phyloP scores from a whole-genome alignment of 176 grass and related monocot genomes.

The Phyllostachys edulis region DNA sequence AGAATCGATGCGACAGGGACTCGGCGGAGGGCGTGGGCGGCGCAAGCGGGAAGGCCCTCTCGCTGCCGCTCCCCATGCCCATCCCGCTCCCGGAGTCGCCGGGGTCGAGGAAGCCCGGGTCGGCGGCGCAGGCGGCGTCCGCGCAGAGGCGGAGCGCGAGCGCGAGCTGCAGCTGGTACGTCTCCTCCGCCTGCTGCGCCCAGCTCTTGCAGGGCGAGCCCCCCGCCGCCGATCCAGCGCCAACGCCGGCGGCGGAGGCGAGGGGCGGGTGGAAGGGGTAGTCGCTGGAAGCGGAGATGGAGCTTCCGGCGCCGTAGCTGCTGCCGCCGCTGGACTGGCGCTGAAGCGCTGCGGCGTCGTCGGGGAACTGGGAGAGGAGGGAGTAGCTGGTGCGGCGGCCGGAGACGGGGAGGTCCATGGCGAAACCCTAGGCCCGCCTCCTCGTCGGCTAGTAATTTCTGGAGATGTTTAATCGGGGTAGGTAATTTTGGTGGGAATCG shows the following conservation, averaged over 20 bases:
- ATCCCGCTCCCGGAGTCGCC: constrained; percentile 15
- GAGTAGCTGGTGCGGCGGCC: constrained; percentile 52
- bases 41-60: constrained; percentile 43
- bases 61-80: constrained; percentile 20
- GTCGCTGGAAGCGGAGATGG: constrained; percentile 69
- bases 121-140: constrained; percentile 63
- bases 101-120: constrained; percentile 75
- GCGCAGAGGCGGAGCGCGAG: constrained; percentile 90
- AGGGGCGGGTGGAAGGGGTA: constrained; percentile 47
- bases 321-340: constrained; percentile 89
- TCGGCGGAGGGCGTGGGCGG: constrained; percentile 44
- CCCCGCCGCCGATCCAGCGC: neutral
- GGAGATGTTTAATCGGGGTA: neutral
- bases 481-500: constrained; percentile 14
- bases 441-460: neutral
- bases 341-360: constrained; percentile 52
- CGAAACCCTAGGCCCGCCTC: neutral
- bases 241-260: neutral
- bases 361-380: constrained; percentile 56
- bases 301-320: constrained; percentile 90
- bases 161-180: constrained; percentile 93
- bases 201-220: constrained; percentile 74
- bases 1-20: constrained; percentile 83
- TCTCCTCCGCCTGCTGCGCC: constrained; percentile 98
- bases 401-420: constrained; percentile 42